phyloP scores from a whole-genome alignment of 176 grass and related monocot species.

The Carex kokanica region DNA sequence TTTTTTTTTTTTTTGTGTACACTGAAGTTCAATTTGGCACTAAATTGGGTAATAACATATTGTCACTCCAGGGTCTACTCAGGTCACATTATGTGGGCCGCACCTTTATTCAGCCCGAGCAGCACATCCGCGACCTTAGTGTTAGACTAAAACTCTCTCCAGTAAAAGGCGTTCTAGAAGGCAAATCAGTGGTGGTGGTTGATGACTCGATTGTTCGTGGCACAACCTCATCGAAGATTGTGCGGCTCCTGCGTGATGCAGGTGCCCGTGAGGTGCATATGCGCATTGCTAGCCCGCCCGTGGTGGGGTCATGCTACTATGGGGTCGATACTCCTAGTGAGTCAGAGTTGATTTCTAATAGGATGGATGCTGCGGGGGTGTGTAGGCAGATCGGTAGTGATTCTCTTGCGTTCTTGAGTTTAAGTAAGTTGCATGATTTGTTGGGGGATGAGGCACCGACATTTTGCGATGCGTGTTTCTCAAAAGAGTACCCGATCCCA shows the following conservation, averaged over 20 bases:
- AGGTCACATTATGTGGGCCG: conserved; percentile 88
- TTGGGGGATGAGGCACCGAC: conserved; percentile 55
- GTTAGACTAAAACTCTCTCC: conserved; percentile 91
- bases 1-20: background rate
- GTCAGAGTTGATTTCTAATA: conserved; percentile 79
- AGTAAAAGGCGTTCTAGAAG: conserved; percentile 59
- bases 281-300: conserved; percentile 82
- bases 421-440: conserved; percentile 60
- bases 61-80: conserved; percentile 46
- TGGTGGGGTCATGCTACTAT: conserved; percentile 76
- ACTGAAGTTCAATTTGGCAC: background rate
- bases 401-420: conserved; percentile 78
- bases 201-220: conserved; percentile 94
- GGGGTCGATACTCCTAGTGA: conserved; percentile 86
- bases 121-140: conserved; percentile 74
- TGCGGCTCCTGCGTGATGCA: conserved; percentile 60
- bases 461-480: conserved; percentile 84
- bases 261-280: conserved; percentile 97
- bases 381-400: conserved; percentile 64
- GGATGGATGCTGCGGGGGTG: conserved; percentile 57
- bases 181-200: conserved; percentile 86
- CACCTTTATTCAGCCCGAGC: conserved; percentile 88
- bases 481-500: conserved; percentile 59
- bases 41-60: background rate
- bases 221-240: conserved; percentile 94